phyloP scores from a whole-genome alignment of 306 rosid species.

The Luffa acutangula region DNA sequence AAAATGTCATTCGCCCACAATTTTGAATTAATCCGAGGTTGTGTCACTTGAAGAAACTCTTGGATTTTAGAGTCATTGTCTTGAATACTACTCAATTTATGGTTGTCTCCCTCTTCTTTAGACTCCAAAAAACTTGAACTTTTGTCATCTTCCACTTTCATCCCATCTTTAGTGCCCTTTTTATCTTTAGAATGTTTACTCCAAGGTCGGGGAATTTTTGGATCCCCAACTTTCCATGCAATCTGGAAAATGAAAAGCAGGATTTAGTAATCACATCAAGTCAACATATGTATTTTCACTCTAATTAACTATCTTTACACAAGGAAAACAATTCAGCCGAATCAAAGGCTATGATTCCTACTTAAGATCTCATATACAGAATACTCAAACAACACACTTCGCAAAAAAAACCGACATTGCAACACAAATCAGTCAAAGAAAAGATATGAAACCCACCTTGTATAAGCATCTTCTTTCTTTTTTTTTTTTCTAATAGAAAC shows the following conservation, averaged over 20 bases:
- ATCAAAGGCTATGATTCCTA: not conserved
- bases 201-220: conserved; percentile 76
- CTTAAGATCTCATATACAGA: not conserved
- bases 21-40: conserved; percentile 66
- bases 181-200: conserved; percentile 51
- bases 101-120: conserved; percentile 18
- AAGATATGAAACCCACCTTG: not conserved
- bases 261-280: not conserved
- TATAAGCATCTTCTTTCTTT: not conserved
- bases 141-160: conserved; percentile 13
- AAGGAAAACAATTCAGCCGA: not conserved
- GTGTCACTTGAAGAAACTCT: conserved; percentile 82
- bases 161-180: conserved; percentile 20
- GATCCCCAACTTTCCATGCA: conserved; percentile 70
- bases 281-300: not conserved
- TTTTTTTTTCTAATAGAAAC: not conserved
- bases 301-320: not conserved
- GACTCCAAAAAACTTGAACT: conserved; percentile 8
- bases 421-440: not conserved
- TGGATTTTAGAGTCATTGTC: conserved; percentile 46
- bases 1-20: conserved; percentile 72
- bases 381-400: not conserved
- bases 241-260: conserved; percentile 21
- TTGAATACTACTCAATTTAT: conserved; percentile 18
- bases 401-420: not conserved